These are phyloP conservation scores for Teunomyces aglyptinius DNA, from an alignment of 805 yeast genomes.

Conservation along the genomic window DNA sequence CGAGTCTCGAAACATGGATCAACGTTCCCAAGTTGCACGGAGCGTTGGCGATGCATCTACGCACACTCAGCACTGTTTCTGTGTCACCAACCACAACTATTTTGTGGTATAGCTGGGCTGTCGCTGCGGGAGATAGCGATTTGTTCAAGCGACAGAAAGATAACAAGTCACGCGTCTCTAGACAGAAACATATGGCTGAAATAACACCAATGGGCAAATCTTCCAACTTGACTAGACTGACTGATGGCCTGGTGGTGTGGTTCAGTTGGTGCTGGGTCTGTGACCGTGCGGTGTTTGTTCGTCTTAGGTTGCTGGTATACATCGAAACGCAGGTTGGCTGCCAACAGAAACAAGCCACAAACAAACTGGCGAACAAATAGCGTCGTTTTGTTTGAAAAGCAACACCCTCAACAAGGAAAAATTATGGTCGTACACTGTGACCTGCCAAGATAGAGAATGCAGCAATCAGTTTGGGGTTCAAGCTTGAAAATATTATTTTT, in stretches of 20 bases:
- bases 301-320: conserved; percentile 1
- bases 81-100: conserved; percentile 18
- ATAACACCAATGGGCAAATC: conserved; percentile 19
- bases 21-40: conserved; percentile 18
- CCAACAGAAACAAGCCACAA: neutral
- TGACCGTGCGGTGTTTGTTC: conserved; percentile 5
- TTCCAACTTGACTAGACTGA: conserved; percentile 11
- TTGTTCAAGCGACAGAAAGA: conserved; percentile 19
- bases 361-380: neutral
- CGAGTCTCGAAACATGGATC: conserved; percentile 12
- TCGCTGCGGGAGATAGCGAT: conserved; percentile 26
- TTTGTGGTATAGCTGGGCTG: conserved; percentile 19
- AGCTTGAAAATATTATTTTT: neutral
- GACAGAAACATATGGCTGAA: conserved; percentile 16
- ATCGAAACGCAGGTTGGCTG: neutral
- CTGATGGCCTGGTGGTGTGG: neutral
- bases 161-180: conserved; percentile 21
- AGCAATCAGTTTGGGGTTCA: neutral
- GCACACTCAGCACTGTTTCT: conserved; percentile 5
- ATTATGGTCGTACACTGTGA: neutral
- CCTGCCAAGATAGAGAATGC: neutral
- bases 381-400: neutral
- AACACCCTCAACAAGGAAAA: neutral
- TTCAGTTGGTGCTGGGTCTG: conserved; percentile 1
- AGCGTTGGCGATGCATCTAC: conserved; percentile 10